Percentiles rank a stretch among this genome's conserved stretches.
These are phyloP conservation scores for Talaromyces sp. DNA, from an alignment of 2,329 filamentous ascomycete genomes.

Conservation along the genomic window DNA sequence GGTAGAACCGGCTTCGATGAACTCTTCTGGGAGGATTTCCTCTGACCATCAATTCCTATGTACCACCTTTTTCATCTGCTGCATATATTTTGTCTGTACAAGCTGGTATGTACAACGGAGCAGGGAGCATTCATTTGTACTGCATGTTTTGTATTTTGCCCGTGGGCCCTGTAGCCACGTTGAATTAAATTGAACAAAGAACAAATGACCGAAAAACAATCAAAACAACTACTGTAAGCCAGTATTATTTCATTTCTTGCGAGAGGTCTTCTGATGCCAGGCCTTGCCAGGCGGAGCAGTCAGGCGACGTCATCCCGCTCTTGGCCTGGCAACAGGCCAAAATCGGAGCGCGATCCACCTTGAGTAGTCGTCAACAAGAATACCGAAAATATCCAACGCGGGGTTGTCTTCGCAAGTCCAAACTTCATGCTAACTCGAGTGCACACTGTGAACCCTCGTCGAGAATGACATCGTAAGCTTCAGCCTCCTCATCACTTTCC, in stretches of 20 bases:
- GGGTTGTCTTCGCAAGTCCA: background rate
- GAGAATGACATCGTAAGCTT: conserved; percentile 32
- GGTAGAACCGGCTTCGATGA: background rate
- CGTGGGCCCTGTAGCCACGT: background rate
- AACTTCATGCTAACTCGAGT: background rate
- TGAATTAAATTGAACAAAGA: background rate
- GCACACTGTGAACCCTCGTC: background rate
- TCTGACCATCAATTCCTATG: background rate
- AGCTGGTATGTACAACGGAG: conserved; percentile 2
- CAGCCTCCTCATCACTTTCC: background rate
- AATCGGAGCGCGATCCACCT: background rate
- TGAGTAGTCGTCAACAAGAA: conserved; percentile 1
- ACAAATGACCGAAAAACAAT: too few species aligned
- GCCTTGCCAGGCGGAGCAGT: background rate
- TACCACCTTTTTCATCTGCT: background rate
- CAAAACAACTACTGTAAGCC: background rate
- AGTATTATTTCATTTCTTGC: background rate
- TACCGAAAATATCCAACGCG: background rate
- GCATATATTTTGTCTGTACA: conserved; percentile 3
- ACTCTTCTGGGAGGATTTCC: background rate
- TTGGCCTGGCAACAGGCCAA: conserved; percentile 11
- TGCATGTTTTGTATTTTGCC: conserved; percentile 4
- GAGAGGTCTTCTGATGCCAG: too few species aligned
- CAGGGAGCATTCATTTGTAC: conserved; percentile 2
- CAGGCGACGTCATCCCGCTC: conserved; percentile 12